Evolutionary conservation across 768 basidiomycete species (phyloP).

Genomic region (Boletus patriciae): DNA sequence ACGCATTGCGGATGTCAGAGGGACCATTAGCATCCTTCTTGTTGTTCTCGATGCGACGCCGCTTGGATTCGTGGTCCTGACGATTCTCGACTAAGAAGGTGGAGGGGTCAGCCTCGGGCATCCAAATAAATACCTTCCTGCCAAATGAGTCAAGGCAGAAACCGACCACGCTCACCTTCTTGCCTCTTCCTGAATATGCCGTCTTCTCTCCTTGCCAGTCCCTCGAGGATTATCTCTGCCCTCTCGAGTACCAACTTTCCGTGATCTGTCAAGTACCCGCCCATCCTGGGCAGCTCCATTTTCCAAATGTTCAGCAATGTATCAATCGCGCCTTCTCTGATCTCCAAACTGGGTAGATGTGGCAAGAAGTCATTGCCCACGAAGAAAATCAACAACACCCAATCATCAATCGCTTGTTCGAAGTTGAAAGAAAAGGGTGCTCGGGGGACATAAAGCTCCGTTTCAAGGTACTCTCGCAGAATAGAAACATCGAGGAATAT

Average conservation of each 20-base stretch:
- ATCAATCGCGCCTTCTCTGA: constrained; percentile 98
- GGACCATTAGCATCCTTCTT: constrained; percentile 45
- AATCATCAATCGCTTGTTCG: constrained; percentile 98
- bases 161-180: constrained; percentile 67
- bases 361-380: constrained; percentile 99
- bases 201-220: constrained; percentile 90
- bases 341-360: constrained; percentile 96
- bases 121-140: constrained; percentile 4
- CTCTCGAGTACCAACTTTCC: constrained; percentile 82
- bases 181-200: constrained; percentile 91
- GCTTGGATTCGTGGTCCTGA: constrained; percentile 88
- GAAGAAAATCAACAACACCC: constrained; percentile 99
- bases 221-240: constrained; percentile 93
- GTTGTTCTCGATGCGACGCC: constrained; percentile 63
- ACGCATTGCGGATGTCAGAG: constrained; percentile 30
- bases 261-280: constrained; percentile 94
- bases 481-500: constrained; percentile 98
- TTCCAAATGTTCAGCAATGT: constrained; percentile 96
- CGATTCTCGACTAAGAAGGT: constrained; percentile 77
- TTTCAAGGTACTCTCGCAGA: constrained; percentile 96
- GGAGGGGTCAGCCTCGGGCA: constrained; percentile 14
- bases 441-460: constrained; percentile 84
- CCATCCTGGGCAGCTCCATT: constrained; percentile 90
- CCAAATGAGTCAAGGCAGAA: constrained; percentile 6
- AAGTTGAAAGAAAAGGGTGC: constrained; percentile 84